Percentiles rank a stretch among this genome's conserved stretches.
Conservation (phyloP, 2,329 filamentous ascomycete species). For the Fusarium cyanostomum region DNA sequence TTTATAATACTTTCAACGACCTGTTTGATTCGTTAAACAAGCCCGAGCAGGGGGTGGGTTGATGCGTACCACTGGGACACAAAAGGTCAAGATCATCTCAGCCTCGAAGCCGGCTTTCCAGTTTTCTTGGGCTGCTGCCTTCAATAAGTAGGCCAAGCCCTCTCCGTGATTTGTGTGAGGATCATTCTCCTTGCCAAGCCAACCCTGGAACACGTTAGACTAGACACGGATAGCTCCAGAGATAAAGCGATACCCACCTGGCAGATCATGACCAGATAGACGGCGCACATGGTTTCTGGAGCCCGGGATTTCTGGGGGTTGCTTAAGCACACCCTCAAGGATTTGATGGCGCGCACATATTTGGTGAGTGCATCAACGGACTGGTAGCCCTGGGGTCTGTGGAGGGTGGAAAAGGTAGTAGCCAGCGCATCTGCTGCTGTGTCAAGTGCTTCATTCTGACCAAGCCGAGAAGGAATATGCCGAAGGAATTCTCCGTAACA, state of each 20-base stretch:
- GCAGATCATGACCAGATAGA: slow-evolving; percentile 51
- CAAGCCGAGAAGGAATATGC: slow-evolving; percentile 57
- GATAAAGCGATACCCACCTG: slow-evolving; percentile 39
- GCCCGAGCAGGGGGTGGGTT: fast-evolving
- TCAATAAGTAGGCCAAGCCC: slow-evolving; percentile 47
- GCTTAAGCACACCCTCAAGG: slow-evolving; percentile 40
- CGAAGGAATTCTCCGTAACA: slow-evolving; percentile 58
- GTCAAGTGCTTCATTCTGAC: slow-evolving; percentile 57
- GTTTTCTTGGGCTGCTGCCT: slow-evolving; percentile 36
- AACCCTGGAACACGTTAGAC: slow-evolving; percentile 36
- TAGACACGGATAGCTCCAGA: fast-evolving
- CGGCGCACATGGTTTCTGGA: slow-evolving; percentile 49
- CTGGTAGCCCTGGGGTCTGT: slow-evolving; percentile 26
- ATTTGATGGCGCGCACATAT: slow-evolving; percentile 46
- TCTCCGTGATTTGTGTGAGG: slow-evolving; percentile 44
- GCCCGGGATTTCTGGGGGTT: slow-evolving; percentile 42
- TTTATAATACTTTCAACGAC: slow-evolving; percentile 46
- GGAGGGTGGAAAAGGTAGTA: slow-evolving; percentile 38
- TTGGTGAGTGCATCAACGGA: slow-evolving; percentile 39
- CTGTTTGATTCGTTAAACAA: slow-evolving; percentile 20
- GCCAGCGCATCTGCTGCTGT: slow-evolving; percentile 47
- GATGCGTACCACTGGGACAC: slow-evolving; percentile 46
- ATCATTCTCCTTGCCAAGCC: slow-evolving; percentile 44
- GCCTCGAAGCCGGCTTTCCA: slow-evolving; percentile 43
- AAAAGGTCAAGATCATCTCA: slow-evolving; percentile 45